Percentiles rank a stretch among this genome's conserved stretches.
Evolutionary conservation across 1,284 basidiomycete genomes (phyloP).

Genomic region (Cutaneotrichosporon daszewskae): DNA sequence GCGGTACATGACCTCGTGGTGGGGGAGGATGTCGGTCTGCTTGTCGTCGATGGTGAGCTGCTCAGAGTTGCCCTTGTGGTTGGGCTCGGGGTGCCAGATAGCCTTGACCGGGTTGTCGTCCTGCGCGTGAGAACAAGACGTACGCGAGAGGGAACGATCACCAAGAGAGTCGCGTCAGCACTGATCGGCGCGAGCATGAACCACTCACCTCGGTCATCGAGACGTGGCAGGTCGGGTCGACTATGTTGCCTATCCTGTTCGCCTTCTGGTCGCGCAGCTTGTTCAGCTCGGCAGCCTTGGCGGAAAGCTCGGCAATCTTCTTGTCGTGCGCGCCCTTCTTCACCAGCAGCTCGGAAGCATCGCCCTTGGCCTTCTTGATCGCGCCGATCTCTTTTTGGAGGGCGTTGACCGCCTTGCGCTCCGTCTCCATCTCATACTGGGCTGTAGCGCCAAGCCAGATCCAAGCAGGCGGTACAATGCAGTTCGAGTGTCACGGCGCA

Average conservation of each 20-base stretch:
- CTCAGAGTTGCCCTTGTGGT: conserved; percentile 52
- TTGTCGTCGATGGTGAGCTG: conserved; percentile 55
- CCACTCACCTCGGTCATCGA: conserved; percentile 74
- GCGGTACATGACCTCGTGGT: conserved; percentile 92
- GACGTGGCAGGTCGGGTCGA: conserved; percentile 78
- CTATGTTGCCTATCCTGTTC: conserved; percentile 82
- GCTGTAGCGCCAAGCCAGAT: conserved; percentile 50
- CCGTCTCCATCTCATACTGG: conserved; percentile 73
- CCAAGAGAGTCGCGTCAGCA: neutral
- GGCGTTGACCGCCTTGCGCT: conserved; percentile 78
- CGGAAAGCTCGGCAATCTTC: conserved; percentile 59
- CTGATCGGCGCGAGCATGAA: neutral
- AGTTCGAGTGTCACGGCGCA: neutral
- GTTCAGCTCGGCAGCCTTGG: conserved; percentile 66
- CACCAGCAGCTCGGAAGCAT: conserved; percentile 75
- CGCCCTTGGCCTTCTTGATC: conserved; percentile 93
- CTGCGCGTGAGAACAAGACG: conserved; percentile 41
- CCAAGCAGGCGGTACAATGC: neutral
- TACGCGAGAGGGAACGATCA: neutral
- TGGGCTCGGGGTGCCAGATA: conserved; percentile 81
- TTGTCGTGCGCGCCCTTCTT: conserved; percentile 77
- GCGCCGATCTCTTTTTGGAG: conserved; percentile 89
- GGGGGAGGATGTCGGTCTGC: conserved; percentile 71
- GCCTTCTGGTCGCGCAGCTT: conserved; percentile 70
- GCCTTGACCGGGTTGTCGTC: conserved; percentile 81